Evolutionary conservation across 2,329 filamentous ascomycete genomes (phyloP), one percentile per base, ranked within the genome.

Genomic region (Scedosporium aurantiacum): DNA sequence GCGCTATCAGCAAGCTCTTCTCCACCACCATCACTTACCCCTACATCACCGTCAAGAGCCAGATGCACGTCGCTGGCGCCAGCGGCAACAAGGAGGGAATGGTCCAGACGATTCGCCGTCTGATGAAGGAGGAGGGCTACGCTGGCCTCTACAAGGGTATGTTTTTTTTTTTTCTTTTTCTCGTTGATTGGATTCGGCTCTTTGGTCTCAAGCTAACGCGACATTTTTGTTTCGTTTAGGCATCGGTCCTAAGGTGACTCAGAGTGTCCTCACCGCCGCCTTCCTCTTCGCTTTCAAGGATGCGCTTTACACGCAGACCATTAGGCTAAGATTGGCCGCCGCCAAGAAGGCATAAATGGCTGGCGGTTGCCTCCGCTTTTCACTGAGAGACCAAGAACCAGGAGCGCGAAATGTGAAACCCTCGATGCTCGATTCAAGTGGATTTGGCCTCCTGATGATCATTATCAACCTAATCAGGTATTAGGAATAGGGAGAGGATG

Each of bases 251-350:
- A 99, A 99, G 82, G 88, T 99, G 67, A 92, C 91, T 21, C 94
- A 99, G 77, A 97, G 92, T 71, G 94, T 97, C 55, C 82, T 99
- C 64, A 99, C 94, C 4, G 94, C 94, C 5, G 94, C 94, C 2
- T 91, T 97, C 75, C 79, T 99, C 63, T 99, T 99, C 72, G 94
- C 92, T 1, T 97, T 99, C 79, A 99, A 99, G 80, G 94, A 99
- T 72, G 90, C 91, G 5, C 82, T 99, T 5, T 99, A 97, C 72
- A 89, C 91, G 69, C 85, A 88, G 74, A 92, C 86, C 0, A 76
- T 93, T 58, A 83, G 79, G 68, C 82, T 91, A 37, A 81, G 90
- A 60, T 72, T 75, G 62, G 67, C 70, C 23, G 70, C 75, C 52
- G 71, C 74, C 60, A 76, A 73, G 68, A 79, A 74, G 70, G 62